phyloP scores from a whole-genome alignment of 345 rosid species.

The Salix dunnii region DNA sequence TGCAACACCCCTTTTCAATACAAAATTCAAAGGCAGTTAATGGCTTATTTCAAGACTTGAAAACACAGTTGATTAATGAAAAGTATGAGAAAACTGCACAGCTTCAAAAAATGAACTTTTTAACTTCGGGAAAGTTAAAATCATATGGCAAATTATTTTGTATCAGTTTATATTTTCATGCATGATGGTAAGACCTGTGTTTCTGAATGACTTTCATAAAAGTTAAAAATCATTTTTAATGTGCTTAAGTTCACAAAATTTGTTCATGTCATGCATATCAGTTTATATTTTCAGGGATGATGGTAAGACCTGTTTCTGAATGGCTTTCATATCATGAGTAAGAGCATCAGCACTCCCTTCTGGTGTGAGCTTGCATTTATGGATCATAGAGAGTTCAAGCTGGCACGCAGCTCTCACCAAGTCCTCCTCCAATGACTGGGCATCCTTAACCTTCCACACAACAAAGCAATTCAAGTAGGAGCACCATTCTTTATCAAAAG shows the following conservation, averaged over 20 bases:
- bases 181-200: conserved; percentile 57
- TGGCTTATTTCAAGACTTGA: neutral
- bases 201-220: conserved; percentile 76
- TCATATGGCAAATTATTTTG: too few relatives aligned
- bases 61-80: neutral
- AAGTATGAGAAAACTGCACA: neutral
- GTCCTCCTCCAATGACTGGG: conserved; percentile 77
- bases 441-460: conserved; percentile 97
- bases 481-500: conserved; percentile 89
- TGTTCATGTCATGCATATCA: neutral
- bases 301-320: conserved; percentile 70
- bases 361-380: conserved; percentile 71
- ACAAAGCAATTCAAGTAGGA: conserved; percentile 79
- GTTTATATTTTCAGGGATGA: neutral
- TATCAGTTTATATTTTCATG: neutral
- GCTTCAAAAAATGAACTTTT: too few relatives aligned
- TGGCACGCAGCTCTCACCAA: conserved; percentile 96
- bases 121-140: too few relatives aligned
- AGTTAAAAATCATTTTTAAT: neutral
- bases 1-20: neutral
- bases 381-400: conserved; percentile 96
- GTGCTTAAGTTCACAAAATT: neutral
- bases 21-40: neutral
- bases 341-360: conserved; percentile 55
- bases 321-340: conserved; percentile 90